phyloP scores from a whole-genome alignment of 768 basidiomycete genomes.

The Naematelia aurantialba region DNA sequence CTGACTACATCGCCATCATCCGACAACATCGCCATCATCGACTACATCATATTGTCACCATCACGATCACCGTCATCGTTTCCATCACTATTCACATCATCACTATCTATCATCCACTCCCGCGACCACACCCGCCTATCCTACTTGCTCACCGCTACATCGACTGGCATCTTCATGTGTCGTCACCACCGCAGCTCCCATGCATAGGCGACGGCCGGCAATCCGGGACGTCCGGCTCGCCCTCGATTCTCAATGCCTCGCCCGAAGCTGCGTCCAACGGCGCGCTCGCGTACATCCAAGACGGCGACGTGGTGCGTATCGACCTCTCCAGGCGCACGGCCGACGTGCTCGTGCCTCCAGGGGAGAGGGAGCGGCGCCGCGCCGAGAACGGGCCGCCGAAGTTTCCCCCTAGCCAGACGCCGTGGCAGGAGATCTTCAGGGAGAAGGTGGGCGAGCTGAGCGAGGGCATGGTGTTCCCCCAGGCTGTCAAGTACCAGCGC shows the following conservation, averaged over 20 bases:
- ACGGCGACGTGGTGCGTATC: constrained; percentile 43
- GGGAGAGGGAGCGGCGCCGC: constrained; percentile 40
- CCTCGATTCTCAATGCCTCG: constrained; percentile 48
- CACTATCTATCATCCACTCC: too few species aligned
- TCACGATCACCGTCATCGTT: neutral
- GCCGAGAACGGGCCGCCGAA: constrained; percentile 35
- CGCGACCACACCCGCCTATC: too few species aligned
- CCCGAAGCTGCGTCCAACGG: constrained; percentile 46
- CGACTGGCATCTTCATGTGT: neutral
- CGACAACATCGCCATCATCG: neutral
- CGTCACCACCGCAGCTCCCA: constrained; percentile 22
- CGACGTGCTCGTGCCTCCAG: constrained; percentile 35
- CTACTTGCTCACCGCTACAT: neutral
- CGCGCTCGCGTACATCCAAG: constrained; percentile 40
- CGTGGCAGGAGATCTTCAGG: constrained; percentile 50
- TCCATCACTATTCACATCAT: too few species aligned
- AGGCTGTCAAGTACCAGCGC: constrained; percentile 45
- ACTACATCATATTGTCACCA: neutral
- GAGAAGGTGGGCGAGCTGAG: constrained; percentile 40
- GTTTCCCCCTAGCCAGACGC: constrained; percentile 41
- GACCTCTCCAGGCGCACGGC: constrained; percentile 37
- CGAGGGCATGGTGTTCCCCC: constrained; percentile 48
- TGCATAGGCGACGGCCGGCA: constrained; percentile 49
- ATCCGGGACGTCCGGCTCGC: constrained; percentile 45
- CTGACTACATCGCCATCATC: neutral